Percentiles rank a stretch among this genome's conserved stretches.
Evolutionary conservation across 148 eudicot genomes (phyloP).

Genomic region (Amaranthus cruentus): DNA sequence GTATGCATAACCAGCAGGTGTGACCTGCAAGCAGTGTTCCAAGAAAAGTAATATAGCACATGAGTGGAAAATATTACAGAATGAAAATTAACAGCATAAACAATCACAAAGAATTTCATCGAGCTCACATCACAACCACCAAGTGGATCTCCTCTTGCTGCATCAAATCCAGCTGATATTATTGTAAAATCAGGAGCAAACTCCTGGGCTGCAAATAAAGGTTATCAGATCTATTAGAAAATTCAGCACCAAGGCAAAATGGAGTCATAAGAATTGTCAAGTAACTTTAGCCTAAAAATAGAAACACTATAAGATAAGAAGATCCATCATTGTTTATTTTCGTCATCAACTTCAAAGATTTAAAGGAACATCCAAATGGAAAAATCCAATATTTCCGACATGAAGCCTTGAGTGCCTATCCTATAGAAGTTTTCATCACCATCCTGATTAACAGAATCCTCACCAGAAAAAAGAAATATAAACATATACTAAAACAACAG

Average conservation of each 20-base stretch:
- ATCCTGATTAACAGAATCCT: no score
- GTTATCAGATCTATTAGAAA: conserved; percentile 8
- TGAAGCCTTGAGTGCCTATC: no score
- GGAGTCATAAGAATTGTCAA: not conserved
- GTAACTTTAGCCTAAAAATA: not conserved
- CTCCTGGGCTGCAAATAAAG: conserved; percentile 60
- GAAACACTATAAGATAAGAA: not conserved
- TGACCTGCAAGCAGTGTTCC: conserved; percentile 48
- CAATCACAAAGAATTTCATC: conserved; percentile 10
- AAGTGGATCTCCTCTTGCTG: conserved; percentile 97
- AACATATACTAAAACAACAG: no score
- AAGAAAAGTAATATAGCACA: conserved; percentile 10
- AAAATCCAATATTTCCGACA: no score
- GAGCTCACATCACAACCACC: conserved; percentile 93
- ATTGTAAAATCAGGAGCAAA: conserved; percentile 87
- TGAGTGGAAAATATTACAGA: not conserved
- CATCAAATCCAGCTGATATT: conserved; percentile 99
- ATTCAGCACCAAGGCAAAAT: not conserved
- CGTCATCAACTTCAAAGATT: not conserved
- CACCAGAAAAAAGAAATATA: no score
- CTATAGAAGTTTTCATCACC: no score
- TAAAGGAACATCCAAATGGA: not conserved
- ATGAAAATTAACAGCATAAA: not conserved
- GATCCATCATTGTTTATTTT: not conserved
- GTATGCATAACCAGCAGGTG: conserved; percentile 86